Evolutionary conservation across 2,329 filamentous ascomycete genomes (phyloP).

Genomic region (Fonsecaea pedrosoi): DNA sequence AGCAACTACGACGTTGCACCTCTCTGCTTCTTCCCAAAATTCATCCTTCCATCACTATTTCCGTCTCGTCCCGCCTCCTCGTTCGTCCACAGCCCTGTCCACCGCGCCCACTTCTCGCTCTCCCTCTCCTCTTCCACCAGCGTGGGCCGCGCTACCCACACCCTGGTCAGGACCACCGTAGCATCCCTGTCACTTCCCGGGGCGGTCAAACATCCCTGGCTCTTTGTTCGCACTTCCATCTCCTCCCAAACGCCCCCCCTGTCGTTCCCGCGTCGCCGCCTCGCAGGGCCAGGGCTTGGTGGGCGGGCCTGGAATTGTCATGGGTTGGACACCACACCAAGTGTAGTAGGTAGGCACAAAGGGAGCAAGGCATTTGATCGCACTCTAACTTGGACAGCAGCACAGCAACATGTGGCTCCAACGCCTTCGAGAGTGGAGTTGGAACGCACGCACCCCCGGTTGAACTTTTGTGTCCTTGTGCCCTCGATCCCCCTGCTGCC

Average conservation of each 20-base stretch:
- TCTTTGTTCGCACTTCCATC: slow-evolving; percentile 15
- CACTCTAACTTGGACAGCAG: slow-evolving; percentile 4
- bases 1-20: slow-evolving; percentile 34
- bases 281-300: slow-evolving; percentile 24
- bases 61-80: slow-evolving; percentile 21
- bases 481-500: slow-evolving; percentile 20
- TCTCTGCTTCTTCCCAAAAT: slow-evolving; percentile 23
- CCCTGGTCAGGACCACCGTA: slow-evolving; percentile 22
- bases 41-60: slow-evolving; percentile 32
- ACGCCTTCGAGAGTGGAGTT: slow-evolving; percentile 10
- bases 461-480: slow-evolving; percentile 33
- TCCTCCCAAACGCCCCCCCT: slow-evolving; percentile 11
- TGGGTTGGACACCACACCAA: neutral
- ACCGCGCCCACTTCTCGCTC: slow-evolving; percentile 16
- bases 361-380: neutral
- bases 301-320: slow-evolving; percentile 17
- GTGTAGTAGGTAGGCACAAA: neutral
- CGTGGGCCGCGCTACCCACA: slow-evolving; percentile 21
- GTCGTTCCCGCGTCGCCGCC: slow-evolving; percentile 25
- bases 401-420: slow-evolving; percentile 17
- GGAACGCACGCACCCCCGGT: slow-evolving; percentile 26
- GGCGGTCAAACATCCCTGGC: slow-evolving; percentile 28
- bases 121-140: slow-evolving; percentile 22
- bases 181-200: slow-evolving; percentile 18
- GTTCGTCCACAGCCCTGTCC: slow-evolving; percentile 18